phyloP scores from a whole-genome alignment of 257 asterid species.

The Solanum sitiens region DNA sequence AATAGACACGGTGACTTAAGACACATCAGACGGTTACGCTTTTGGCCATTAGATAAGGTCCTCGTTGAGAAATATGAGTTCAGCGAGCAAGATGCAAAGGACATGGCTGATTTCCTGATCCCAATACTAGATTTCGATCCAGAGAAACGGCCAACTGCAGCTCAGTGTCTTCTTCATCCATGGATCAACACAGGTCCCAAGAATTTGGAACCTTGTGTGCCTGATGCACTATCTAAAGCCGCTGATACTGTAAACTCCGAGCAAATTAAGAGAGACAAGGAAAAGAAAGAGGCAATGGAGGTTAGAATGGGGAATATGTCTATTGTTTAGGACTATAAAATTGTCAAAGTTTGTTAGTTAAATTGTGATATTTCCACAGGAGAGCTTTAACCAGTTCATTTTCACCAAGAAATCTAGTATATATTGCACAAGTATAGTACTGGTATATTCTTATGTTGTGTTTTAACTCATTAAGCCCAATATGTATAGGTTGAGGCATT shows the following conservation, averaged over 20 bases:
- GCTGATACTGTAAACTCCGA: conserved; percentile 30
- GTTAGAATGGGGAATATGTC: conserved; percentile 69
- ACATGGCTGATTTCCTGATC: conserved; percentile 29
- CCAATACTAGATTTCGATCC: conserved; percentile 38
- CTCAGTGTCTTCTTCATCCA: conserved; percentile 77
- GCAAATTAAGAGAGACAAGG: conserved; percentile 16
- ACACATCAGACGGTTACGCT: conserved; percentile 67
- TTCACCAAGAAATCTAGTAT: background rate
- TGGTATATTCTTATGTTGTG: background rate
- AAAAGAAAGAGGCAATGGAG: conserved; percentile 71
- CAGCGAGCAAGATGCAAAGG: conserved; percentile 29
- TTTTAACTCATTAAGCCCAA: background rate
- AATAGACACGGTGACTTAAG: conserved; percentile 87
- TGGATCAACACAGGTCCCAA: conserved; percentile 50
- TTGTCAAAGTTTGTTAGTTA: background rate
- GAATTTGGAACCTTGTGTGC: conserved; percentile 22
- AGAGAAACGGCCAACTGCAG: conserved; percentile 72
- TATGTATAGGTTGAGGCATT: background rate
- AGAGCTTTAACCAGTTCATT: background rate
- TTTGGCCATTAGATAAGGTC: conserved; percentile 81
- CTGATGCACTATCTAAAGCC: conserved; percentile 10
- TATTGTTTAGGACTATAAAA: background rate
- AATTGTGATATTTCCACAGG: background rate
- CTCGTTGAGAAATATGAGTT: conserved; percentile 53
- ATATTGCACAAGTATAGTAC: background rate